A percentile compares a stretch with the other conserved stretches of the same genome.
Conservation (phyloP, 331 rosid genomes). For the Rosa hybrid region DNA sequence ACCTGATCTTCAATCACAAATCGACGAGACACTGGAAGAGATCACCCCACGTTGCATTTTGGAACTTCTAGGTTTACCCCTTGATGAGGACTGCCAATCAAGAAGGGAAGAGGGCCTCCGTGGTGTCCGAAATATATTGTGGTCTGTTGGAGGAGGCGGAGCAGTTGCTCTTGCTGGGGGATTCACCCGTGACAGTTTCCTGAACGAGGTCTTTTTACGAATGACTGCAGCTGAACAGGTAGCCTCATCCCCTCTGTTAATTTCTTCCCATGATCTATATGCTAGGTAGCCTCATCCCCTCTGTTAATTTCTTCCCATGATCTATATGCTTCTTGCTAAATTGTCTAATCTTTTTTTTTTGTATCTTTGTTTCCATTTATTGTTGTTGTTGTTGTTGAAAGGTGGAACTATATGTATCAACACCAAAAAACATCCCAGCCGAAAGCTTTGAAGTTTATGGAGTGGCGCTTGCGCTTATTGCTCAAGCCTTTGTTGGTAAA, state of each 20-base stretch:
- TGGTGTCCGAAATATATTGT: slow-evolving; percentile 86
- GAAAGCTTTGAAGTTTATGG: slow-evolving; percentile 98
- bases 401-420: slow-evolving; percentile 94
- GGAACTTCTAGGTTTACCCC: slow-evolving; percentile 85
- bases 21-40: slow-evolving; percentile 97
- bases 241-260: slow-evolving; percentile 5
- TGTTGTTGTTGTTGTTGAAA: slow-evolving; percentile 29
- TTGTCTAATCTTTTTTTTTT: slow-evolving; percentile 2
- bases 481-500: slow-evolving; percentile 81
- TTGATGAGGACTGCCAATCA: slow-evolving; percentile 51
- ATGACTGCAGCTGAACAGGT: slow-evolving; percentile 99
- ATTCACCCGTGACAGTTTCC: slow-evolving; percentile 85
- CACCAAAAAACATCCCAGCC: slow-evolving; percentile 92
- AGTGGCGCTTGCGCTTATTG: slow-evolving; percentile 95
- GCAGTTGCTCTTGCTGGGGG: slow-evolving; percentile 96
- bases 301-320: slow-evolving; percentile 1
- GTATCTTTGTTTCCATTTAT: not conserved
- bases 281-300: slow-evolving; percentile 43
- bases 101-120: slow-evolving; percentile 89
- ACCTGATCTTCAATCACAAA: slow-evolving; percentile 87
- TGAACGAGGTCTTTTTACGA: slow-evolving; percentile 76
- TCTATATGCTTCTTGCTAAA: slow-evolving; percentile 2
- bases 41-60: slow-evolving; percentile 88
- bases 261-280: not conserved
- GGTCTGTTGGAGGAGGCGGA: slow-evolving; percentile 99